phyloP scores from a whole-genome alignment of 441 rosid genomes.

The Arabidopsis lyrata region DNA sequence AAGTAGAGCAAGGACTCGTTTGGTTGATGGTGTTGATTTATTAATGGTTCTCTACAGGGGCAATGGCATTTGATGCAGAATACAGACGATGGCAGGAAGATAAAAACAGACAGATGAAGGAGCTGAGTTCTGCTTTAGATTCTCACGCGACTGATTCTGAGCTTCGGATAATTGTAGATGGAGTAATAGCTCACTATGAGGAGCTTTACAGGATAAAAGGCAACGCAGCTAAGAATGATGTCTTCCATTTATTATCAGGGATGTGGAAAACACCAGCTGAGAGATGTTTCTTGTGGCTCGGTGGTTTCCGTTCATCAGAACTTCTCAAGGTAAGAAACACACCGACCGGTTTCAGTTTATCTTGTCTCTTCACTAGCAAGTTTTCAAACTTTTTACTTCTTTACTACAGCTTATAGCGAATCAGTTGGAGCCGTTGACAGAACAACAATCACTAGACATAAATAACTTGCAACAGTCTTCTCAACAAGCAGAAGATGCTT shows the following conservation, averaged over 20 bases:
- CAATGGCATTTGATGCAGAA: slow-evolving; percentile 96
- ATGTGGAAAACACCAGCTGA: slow-evolving; percentile 99
- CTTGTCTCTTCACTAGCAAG: neutral
- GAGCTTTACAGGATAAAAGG: slow-evolving; percentile 93
- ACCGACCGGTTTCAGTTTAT: neutral
- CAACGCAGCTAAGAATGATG: slow-evolving; percentile 94
- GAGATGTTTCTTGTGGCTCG: slow-evolving; percentile 99
- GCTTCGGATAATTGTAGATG: slow-evolving; percentile 89
- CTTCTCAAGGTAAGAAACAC: slow-evolving; percentile 62
- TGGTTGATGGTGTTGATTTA: slow-evolving; percentile 9
- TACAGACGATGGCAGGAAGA: slow-evolving; percentile 97
- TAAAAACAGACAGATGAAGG: slow-evolving; percentile 80
- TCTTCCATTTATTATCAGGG: slow-evolving; percentile 94
- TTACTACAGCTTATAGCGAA: slow-evolving; percentile 74
- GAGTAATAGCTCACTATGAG: slow-evolving; percentile 81
- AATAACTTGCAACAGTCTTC: slow-evolving; percentile 93
- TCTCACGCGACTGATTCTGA: slow-evolving; percentile 92
- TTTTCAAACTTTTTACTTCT: neutral
- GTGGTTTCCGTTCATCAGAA: slow-evolving; percentile 98
- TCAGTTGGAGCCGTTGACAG: slow-evolving; percentile 92
- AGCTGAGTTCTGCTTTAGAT: slow-evolving; percentile 89
- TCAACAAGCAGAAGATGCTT: slow-evolving; percentile 97
- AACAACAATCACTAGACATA: slow-evolving; percentile 80
- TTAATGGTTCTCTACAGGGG: slow-evolving; percentile 58
- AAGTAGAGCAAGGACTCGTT: neutral